A percentile compares a stretch with the other conserved stretches of the same genome.
Conservation (phyloP, 1,284 basidiomycete species). For the Ceratobasidium sp. region DNA sequence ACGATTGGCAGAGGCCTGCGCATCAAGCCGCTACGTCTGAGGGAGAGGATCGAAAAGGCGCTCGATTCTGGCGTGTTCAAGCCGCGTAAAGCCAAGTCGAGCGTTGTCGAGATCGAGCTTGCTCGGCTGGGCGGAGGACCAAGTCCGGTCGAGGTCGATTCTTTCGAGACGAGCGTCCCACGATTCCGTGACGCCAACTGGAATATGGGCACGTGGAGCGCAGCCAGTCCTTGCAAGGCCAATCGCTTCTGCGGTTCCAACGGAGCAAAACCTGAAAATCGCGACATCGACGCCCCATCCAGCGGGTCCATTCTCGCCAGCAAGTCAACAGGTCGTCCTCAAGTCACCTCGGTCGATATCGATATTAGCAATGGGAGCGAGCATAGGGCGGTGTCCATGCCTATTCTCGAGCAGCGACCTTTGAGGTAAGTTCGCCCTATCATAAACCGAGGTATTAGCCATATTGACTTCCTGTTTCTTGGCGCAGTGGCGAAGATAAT, state of each 20-base stretch:
- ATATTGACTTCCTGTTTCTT: not conserved
- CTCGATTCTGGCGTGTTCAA: not conserved
- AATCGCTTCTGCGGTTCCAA: not conserved
- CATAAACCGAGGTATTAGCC: not conserved
- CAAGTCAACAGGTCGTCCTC: not conserved
- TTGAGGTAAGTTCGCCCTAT: not conserved
- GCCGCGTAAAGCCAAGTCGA: not conserved
- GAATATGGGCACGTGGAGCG: not conserved
- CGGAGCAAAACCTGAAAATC: not conserved
- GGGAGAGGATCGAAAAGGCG: not conserved
- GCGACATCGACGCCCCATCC: not conserved
- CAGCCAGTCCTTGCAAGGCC: not conserved
- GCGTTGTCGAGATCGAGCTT: not conserved
- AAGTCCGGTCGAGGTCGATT: not conserved
- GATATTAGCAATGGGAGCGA: not conserved
- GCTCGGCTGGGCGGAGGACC: not conserved
- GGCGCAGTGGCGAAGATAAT: not conserved
- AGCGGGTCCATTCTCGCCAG: not conserved
- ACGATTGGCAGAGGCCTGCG: not conserved
- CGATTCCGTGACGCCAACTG: not conserved
- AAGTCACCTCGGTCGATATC: not conserved
- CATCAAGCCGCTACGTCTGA: not conserved
- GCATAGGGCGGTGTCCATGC: not conserved
- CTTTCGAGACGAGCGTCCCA: not conserved
- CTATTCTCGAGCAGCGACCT: not conserved